phyloP scores from a whole-genome alignment of 306 rosid species.

The Echinosophora koreensis region DNA sequence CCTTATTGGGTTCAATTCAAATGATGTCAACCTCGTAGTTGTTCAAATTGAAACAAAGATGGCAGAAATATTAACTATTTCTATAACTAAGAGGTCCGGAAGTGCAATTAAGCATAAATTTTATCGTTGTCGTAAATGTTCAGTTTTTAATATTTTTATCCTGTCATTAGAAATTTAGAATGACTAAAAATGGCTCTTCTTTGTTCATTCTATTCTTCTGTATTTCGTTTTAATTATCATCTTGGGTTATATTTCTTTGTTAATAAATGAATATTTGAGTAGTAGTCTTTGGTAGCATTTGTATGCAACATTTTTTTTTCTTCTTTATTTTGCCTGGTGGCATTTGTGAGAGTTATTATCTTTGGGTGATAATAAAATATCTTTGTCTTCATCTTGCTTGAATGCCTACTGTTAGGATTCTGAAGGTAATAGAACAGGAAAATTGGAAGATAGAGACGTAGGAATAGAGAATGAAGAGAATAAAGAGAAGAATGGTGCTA shows the following conservation, averaged over 20 bases:
- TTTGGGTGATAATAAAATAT: slow-evolving; percentile 7
- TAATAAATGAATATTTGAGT: slow-evolving; percentile 19
- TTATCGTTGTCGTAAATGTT: neutral
- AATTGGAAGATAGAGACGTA: too few species aligned
- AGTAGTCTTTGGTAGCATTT: slow-evolving; percentile 15
- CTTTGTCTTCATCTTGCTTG: slow-evolving; percentile 27
- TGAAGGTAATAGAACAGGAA: too few species aligned
- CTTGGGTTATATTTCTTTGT: slow-evolving; percentile 22
- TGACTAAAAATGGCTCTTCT: slow-evolving; percentile 7
- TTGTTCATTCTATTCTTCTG: neutral
- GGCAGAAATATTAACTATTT: neutral
- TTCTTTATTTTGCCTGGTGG: slow-evolving; percentile 1
- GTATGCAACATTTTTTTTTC: slow-evolving; percentile 1
- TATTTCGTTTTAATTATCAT: slow-evolving; percentile 32
- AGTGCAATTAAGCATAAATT: slow-evolving; percentile 4
- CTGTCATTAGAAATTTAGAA: slow-evolving; percentile 4
- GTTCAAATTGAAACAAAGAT: slow-evolving; percentile 19
- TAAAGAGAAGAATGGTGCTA: neutral
- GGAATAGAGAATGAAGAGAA: too few species aligned
- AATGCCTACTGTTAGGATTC: neutral
- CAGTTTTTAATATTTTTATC: neutral
- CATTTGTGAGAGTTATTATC: slow-evolving; percentile 5
- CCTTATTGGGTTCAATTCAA: slow-evolving; percentile 22
- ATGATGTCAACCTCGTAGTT: slow-evolving; percentile 1
- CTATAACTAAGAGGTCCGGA: slow-evolving; percentile 10